Conservation (phyloP, 2,329 filamentous ascomycete species). For the Thyridium curvatum region DNA sequence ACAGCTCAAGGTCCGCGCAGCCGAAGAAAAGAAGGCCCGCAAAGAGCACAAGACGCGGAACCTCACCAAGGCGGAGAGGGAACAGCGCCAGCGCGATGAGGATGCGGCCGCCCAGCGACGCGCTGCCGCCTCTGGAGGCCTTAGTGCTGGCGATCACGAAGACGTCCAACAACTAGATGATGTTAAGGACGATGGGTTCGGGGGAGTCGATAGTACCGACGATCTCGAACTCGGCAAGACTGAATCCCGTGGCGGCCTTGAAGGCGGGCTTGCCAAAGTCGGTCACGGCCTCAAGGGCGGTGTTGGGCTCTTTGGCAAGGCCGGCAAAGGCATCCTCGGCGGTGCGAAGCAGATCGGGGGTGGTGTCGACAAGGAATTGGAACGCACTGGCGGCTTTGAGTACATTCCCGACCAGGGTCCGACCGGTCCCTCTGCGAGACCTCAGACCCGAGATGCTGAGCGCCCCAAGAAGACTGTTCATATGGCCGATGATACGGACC, state of each 20-base stretch:
- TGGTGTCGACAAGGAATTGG: conserved; percentile 45
- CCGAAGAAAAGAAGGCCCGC: conserved; percentile 60
- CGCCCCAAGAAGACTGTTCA: conserved; percentile 19
- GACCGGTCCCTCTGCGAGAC: conserved; percentile 12
- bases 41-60: conserved; percentile 41
- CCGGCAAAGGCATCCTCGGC: conserved; percentile 36
- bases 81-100: conserved; percentile 37
- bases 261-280: conserved; percentile 36
- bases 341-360: conserved; percentile 39
- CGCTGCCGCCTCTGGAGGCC: conserved; percentile 42
- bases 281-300: conserved; percentile 43
- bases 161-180: conserved; percentile 43
- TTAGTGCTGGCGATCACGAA: conserved; percentile 46
- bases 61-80: conserved; percentile 43
- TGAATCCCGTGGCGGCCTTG: conserved; percentile 17
- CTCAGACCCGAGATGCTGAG: conserved; percentile 15
- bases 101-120: conserved; percentile 43
- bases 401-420: conserved; percentile 17
- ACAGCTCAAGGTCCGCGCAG: conserved; percentile 61
- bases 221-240: conserved; percentile 11
- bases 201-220: conserved; percentile 8
- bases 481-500: conserved; percentile 25
- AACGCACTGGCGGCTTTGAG: conserved; percentile 49
- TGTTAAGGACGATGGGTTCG: conserved; percentile 12
- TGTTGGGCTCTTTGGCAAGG: conserved; percentile 31